A percentile compares a stretch with the other conserved stretches of the same genome.
These are phyloP conservation scores for Salix suchowensis DNA, from an alignment of 345 rosid species.

Conservation along the genomic window DNA sequence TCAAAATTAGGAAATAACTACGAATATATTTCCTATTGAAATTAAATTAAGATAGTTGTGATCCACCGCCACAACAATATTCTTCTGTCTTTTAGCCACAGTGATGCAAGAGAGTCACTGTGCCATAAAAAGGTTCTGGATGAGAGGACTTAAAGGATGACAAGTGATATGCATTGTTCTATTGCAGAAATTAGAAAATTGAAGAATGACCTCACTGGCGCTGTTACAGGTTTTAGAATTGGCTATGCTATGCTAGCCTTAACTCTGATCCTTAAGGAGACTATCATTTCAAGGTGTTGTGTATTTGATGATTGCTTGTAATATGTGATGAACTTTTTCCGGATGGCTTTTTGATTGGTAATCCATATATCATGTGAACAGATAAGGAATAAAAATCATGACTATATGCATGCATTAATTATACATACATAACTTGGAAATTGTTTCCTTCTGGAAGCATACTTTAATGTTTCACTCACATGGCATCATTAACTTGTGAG, in stretches of 20 bases:
- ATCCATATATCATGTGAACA: neutral
- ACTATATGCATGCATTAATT: neutral
- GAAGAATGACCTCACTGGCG: neutral
- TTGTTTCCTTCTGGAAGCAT: neutral
- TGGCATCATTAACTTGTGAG: constrained; percentile 27
- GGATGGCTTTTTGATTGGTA: neutral
- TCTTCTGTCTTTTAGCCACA: neutral
- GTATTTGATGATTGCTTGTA: neutral
- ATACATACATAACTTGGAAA: neutral
- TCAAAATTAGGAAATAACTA: too few relatives aligned
- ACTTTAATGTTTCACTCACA: constrained; percentile 11
- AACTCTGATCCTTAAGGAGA: neutral
- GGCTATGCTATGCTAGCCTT: neutral
- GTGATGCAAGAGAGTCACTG: neutral
- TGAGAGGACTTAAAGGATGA: neutral
- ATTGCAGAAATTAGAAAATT: neutral
- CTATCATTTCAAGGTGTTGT: neutral
- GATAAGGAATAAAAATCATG: neutral
- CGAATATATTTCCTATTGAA: neutral
- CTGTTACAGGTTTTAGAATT: neutral
- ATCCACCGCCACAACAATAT: neutral
- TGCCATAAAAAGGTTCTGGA: neutral
- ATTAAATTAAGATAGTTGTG: neutral
- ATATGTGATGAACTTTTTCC: neutral
- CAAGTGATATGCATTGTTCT: neutral